Evolutionary conservation across 257 asterid species (phyloP).

Genomic region (Fraxinus cuspidata): DNA sequence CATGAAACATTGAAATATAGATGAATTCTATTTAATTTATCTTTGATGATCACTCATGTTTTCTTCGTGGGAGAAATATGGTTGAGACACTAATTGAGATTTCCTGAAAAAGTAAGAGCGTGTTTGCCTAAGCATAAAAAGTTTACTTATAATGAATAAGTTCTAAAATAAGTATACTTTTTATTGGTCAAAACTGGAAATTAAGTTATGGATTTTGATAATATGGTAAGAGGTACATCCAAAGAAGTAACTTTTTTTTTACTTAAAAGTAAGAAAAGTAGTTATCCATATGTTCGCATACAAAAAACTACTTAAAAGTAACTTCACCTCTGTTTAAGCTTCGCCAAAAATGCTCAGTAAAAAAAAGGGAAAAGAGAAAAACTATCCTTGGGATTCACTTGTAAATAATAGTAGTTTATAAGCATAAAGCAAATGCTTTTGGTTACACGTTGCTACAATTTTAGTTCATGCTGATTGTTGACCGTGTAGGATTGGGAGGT

Average conservation of each 20-base stretch:
- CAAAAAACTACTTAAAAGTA: not conserved
- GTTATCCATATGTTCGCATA: not conserved
- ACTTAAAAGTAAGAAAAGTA: not conserved
- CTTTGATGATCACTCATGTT: not conserved
- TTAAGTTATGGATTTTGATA: not conserved
- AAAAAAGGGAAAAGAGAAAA: not conserved
- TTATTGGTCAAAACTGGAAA: not conserved
- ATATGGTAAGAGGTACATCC: not conserved
- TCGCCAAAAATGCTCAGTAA: not conserved
- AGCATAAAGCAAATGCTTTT: not conserved
- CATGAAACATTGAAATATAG: not conserved
- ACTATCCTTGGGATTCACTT: not conserved
- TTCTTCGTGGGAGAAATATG: not conserved
- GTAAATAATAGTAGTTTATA: not conserved
- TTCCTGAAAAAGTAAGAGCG: not conserved
- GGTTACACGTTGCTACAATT: not conserved
- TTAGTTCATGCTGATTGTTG: not conserved
- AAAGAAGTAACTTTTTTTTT: not conserved
- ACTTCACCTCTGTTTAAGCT: not conserved
- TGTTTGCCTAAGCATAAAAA: not conserved
- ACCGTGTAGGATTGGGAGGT: constrained; percentile 72
- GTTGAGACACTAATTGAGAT: not conserved
- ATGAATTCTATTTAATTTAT: not conserved
- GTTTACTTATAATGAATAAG: not conserved
- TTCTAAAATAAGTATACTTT: not conserved